A percentile compares a stretch with the other conserved stretches of the same genome.
Conservation (phyloP, 306 rosid species). For the Cicer arietinum region DNA sequence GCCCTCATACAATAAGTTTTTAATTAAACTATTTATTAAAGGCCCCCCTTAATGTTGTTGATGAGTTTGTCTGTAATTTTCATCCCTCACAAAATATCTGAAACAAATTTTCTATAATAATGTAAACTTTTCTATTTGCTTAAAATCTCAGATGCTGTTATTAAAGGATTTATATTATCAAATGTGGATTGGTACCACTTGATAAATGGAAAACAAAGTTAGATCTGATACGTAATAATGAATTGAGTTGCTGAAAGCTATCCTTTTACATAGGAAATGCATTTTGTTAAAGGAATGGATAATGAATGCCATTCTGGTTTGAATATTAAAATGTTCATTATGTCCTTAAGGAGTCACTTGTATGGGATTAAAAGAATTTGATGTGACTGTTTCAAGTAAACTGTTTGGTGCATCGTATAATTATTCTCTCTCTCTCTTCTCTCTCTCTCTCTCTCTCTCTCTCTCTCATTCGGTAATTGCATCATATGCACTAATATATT, state of each 20-base stretch:
- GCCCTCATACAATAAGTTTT: not conserved
- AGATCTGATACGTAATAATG: not conserved
- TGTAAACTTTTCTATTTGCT: not conserved
- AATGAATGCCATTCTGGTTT: constrained; percentile 3
- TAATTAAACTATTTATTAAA: not conserved
- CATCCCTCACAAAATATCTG: not conserved
- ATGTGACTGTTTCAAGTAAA: constrained; percentile 10
- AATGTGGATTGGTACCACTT: not conserved
- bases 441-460: not conserved
- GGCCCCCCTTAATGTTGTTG: not conserved
- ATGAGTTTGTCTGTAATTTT: not conserved
- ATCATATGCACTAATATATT: constrained; percentile 59
- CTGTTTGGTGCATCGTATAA: not conserved
- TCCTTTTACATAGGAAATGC: not conserved
- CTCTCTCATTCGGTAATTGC: constrained; percentile 6
- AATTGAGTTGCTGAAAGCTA: constrained; percentile 8
- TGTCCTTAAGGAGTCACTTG: constrained; percentile 24
- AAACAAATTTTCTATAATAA: not conserved
- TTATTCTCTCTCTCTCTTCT: not conserved
- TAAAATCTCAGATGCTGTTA: not conserved
- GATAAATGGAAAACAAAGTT: constrained; percentile 1
- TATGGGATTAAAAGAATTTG: not conserved
- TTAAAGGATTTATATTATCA: constrained; percentile 12
- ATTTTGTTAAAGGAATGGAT: constrained; percentile 6
- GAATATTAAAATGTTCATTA: not conserved